phyloP scores from a whole-genome alignment of 2,329 filamentous ascomycete genomes.

The Arthrobotrys sphaeroides region DNA sequence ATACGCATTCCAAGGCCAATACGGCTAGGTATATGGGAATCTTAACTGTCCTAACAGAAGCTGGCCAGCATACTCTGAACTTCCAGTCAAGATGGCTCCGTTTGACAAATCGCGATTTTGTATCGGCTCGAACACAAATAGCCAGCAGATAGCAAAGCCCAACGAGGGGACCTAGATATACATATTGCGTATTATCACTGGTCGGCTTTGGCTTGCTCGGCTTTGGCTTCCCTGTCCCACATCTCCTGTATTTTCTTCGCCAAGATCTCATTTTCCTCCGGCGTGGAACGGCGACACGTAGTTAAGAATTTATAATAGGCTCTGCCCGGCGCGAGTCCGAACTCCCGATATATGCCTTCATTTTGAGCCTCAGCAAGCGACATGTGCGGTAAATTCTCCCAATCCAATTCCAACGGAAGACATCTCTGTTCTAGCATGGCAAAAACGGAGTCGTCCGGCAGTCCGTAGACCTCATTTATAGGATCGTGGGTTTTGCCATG shows the following conservation, averaged over 20 bases:
- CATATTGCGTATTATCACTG: too few relatives aligned
- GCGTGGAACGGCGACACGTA: not conserved
- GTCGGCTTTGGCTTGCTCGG: not conserved
- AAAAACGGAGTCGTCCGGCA: not conserved
- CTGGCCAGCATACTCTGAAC: too few relatives aligned
- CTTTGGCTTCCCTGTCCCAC: not conserved
- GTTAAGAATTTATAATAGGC: conserved; percentile 11
- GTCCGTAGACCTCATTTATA: not conserved
- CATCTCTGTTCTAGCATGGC: not conserved
- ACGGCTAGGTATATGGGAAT: too few relatives aligned
- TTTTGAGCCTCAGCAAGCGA: not conserved
- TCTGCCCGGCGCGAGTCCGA: not conserved
- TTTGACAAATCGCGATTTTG: too few relatives aligned
- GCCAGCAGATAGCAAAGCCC: too few relatives aligned
- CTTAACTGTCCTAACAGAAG: too few relatives aligned
- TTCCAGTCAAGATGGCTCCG: too few relatives aligned
- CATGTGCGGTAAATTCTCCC: not conserved
- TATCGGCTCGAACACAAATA: too few relatives aligned
- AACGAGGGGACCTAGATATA: too few relatives aligned
- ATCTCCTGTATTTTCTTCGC: not conserved
- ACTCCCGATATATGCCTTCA: conserved; percentile 15
- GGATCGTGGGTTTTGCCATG: not conserved
- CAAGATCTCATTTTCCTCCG: not conserved
- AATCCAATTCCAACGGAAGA: not conserved
- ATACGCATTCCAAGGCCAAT: too few relatives aligned